Evolutionary conservation across 148 eudicot genomes (phyloP).

Genomic region (Rhododendron simsii): DNA sequence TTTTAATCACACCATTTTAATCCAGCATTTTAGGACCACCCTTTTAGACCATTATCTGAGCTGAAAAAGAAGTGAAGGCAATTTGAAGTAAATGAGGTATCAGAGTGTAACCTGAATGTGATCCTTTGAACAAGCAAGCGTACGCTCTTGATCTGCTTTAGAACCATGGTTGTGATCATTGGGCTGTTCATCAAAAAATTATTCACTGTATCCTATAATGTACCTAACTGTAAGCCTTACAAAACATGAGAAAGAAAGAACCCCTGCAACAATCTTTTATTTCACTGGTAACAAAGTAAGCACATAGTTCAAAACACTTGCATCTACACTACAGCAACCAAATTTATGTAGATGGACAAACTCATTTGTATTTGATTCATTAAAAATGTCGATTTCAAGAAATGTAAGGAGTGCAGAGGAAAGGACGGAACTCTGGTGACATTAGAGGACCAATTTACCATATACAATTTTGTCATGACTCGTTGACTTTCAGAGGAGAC

Average conservation of each 20-base stretch:
- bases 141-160: slow-evolving; percentile 51
- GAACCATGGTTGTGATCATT: slow-evolving; percentile 84
- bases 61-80: not conserved
- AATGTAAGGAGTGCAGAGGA: not conserved
- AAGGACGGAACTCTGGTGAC: not conserved
- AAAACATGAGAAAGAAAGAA: not conserved
- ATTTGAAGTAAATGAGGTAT: not conserved
- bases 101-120: slow-evolving; percentile 65
- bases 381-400: not conserved
- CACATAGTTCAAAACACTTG: not conserved
- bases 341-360: not conserved
- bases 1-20: not conserved
- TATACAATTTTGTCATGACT: not conserved
- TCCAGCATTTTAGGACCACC: not conserved
- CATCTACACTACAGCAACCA: not conserved
- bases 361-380: not conserved
- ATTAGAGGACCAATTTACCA: no score
- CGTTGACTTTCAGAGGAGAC: not conserved
- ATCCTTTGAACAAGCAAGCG: slow-evolving; percentile 79
- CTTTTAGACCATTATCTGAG: not conserved
- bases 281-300: not conserved
- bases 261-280: not conserved
- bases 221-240: not conserved
- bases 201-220: not conserved
- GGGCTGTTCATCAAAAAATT: slow-evolving; percentile 46